phyloP scores from a whole-genome alignment of 768 basidiomycete genomes.

The Termitomyces sp. region DNA sequence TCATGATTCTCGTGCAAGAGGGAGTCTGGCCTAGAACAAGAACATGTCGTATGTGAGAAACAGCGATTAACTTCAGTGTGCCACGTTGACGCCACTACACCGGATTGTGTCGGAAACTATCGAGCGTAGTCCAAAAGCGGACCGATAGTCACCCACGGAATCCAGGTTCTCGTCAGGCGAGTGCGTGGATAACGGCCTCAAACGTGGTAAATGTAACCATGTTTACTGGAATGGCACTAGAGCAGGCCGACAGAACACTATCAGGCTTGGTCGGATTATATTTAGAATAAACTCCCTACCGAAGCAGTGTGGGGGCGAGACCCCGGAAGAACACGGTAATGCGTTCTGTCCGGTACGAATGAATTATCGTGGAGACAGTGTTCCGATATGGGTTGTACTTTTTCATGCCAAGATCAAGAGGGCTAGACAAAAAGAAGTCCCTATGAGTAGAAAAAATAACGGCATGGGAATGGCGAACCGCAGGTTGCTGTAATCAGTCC shows the following conservation, averaged over 20 bases:
- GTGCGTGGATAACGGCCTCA: slow-evolving; percentile 46
- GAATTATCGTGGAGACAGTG: slow-evolving; percentile 48
- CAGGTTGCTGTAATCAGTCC: slow-evolving; percentile 21
- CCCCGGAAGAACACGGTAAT: slow-evolving; percentile 69
- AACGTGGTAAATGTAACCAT: slow-evolving; percentile 78
- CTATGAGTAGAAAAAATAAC: neutral
- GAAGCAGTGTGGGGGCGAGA: slow-evolving; percentile 71
- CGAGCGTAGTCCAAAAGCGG: neutral
- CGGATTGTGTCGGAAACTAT: neutral
- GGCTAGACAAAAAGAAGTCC: neutral
- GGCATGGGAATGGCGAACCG: neutral
- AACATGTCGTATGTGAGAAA: neutral
- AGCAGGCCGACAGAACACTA: neutral
- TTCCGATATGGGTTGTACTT: slow-evolving; percentile 49
- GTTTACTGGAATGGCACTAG: slow-evolving; percentile 79
- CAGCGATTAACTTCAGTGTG: neutral
- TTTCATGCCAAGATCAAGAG: neutral
- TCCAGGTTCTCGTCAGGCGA: slow-evolving; percentile 11
- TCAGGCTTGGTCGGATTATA: neutral
- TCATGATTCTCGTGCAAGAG: neutral
- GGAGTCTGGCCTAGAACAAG: neutral
- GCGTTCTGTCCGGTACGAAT: slow-evolving; percentile 64
- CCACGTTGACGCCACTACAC: neutral
- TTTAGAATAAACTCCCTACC: slow-evolving; percentile 35
- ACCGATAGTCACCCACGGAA: neutral